Base-by-base conservation (phyloP, 148 eudicot species). In the Arbutus unedo region DNA sequence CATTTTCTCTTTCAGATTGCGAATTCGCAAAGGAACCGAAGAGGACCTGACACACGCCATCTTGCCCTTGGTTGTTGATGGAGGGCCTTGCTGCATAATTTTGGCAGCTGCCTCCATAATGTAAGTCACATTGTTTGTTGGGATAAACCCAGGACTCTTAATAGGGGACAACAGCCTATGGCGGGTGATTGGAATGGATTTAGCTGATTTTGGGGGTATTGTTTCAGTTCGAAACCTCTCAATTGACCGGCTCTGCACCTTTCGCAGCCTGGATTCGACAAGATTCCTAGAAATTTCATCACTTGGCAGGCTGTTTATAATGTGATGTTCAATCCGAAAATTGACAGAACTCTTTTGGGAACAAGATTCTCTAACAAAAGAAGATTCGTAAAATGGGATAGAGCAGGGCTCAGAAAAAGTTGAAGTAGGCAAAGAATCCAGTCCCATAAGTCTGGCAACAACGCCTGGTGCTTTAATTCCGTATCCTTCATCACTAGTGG, bases 391-490 rank as follows among this genome's bases (percentile, higher is more conserved):
- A 55, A 87, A 88, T 57, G 90, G 87, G 74, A 89, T 81, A 81
- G 83, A 88, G 83, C 78, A 74, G 68, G 94, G 84, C 81, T 92
- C 98, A 78, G 89, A 75, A 73, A 85, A 80, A 87, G 84, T 79
- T 78, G 91, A 83, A 11, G 89, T 88, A 43, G 99, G 99, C 90
- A 96, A 86, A 13, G 95, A 90, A 71, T 96, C 99, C 87, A 96
- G 82, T 83, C 99, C 99, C 99, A 96, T 96, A 85, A 96, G 98
- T 78, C 94, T 93, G 77, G 99, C 99, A 82, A 96, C 99, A 71
- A 96, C 98, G 50, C 99, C 93, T 15, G 98, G 97, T 7, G 94
- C 91, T 93, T 83, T 92, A 78, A 87, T 87, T 76, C 85, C 91
- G 82, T 81, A 81, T 80, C 88, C 91, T 54, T 95, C 95, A 86